phyloP scores from a whole-genome alignment of 352 stramenopile genomes.

The Blastocystis sp. region DNA sequence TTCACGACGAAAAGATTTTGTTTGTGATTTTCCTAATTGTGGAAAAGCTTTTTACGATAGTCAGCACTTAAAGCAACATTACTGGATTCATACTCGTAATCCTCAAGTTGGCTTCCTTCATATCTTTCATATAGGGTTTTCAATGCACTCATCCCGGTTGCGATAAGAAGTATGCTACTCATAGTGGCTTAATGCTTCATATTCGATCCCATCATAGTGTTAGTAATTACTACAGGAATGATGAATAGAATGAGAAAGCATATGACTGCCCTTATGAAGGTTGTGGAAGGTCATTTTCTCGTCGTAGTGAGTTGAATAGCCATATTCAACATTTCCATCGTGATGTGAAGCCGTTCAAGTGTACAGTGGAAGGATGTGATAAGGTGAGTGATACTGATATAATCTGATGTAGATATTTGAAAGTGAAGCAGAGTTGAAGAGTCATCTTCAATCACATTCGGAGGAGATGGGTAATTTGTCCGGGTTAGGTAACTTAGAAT shows the following conservation, averaged over 20 bases:
- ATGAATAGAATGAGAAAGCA: constrained; percentile 14
- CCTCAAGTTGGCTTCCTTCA: not conserved
- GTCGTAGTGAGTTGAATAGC: not conserved
- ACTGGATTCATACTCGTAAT: constrained; percentile 42
- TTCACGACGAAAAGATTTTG: constrained; percentile 22
- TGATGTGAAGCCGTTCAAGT: not conserved
- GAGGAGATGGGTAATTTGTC: not conserved
- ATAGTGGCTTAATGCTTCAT: constrained; percentile 48
- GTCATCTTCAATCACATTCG: not conserved
- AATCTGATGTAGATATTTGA: not conserved
- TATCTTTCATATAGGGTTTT: not conserved
- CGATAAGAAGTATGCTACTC: constrained; percentile 62
- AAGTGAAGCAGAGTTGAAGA: constrained; percentile 17
- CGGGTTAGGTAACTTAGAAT: not conserved
- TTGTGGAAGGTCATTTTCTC: constrained; percentile 23
- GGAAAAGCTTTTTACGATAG: constrained; percentile 61
- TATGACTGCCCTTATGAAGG: constrained; percentile 1
- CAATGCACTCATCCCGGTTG: constrained; percentile 27
- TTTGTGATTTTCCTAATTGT: constrained; percentile 27
- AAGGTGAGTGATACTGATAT: not conserved
- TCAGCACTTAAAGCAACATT: constrained; percentile 61
- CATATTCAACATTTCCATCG: constrained; percentile 23
- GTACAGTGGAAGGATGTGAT: constrained; percentile 32
- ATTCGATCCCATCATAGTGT: constrained; percentile 37
- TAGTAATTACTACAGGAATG: not conserved